Evolutionary conservation across 345 rosid genomes (phyloP).

Genomic region (Citrus australasica): DNA sequence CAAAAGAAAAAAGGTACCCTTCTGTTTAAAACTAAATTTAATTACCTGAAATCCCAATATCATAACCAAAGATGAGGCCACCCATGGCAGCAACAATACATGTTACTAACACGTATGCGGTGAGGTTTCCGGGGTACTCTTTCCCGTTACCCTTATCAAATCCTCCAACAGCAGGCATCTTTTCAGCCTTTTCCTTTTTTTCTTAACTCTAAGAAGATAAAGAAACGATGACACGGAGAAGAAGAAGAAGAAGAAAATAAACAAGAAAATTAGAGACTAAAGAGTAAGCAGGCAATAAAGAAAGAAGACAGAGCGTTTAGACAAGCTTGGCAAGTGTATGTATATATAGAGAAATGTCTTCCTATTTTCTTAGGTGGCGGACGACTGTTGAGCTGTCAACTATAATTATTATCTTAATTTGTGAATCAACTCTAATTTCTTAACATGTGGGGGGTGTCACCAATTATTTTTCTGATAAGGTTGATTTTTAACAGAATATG

Average conservation of each 20-base stretch:
- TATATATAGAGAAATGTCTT: slow-evolving; percentile 14
- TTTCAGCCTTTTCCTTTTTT: neutral
- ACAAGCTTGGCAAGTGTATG: slow-evolving; percentile 16
- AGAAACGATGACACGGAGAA: neutral
- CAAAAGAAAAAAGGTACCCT: neutral
- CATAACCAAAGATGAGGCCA: slow-evolving; percentile 94
- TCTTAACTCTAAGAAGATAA: neutral
- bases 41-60: slow-evolving; percentile 90
- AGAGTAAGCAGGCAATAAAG: neutral
- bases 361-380: neutral
- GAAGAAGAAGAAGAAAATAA: neutral
- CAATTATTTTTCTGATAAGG: neutral
- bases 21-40: neutral
- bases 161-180: slow-evolving; percentile 57
- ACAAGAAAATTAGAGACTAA: neutral
- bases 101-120: slow-evolving; percentile 66
- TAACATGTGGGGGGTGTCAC: neutral
- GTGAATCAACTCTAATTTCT: neutral
- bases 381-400: slow-evolving; percentile 36
- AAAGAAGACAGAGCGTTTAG: slow-evolving; percentile 12
- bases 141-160: slow-evolving; percentile 45
- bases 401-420: neutral
- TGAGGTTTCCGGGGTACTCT: slow-evolving; percentile 85
- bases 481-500: neutral
- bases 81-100: slow-evolving; percentile 99